A percentile compares a stretch with the other conserved stretches of the same genome.
phyloP scores from a whole-genome alignment of 1,139 yeast genomes.

The Arxiozyma telluris region DNA sequence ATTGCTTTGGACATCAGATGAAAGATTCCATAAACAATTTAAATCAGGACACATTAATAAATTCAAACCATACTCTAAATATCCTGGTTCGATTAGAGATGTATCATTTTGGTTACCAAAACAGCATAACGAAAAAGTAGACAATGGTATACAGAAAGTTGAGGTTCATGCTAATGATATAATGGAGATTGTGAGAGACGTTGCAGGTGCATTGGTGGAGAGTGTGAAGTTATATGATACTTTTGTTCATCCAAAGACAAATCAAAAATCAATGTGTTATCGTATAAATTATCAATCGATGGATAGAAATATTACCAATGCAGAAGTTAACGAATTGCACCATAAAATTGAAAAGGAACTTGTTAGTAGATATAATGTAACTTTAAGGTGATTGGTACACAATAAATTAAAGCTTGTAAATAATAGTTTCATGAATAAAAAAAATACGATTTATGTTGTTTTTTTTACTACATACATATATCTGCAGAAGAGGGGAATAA shows the following conservation, averaged over 20 bases:
- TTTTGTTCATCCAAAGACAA: slow-evolving; percentile 77
- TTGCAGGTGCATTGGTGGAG: slow-evolving; percentile 85
- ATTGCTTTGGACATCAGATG: slow-evolving; percentile 82
- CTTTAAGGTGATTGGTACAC: slow-evolving; percentile 41
- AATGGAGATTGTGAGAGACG: slow-evolving; percentile 81
- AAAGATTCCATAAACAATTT: slow-evolving; percentile 70
- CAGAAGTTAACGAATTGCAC: slow-evolving; percentile 68
- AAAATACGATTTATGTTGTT: neutral
- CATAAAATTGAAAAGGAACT: slow-evolving; percentile 51
- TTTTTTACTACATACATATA: no score
- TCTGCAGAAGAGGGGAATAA: neutral
- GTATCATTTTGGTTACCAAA: slow-evolving; percentile 81
- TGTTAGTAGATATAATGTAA: slow-evolving; percentile 45
- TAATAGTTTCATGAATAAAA: neutral
- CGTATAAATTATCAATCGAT: slow-evolving; percentile 88
- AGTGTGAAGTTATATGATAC: slow-evolving; percentile 74
- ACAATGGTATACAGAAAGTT: slow-evolving; percentile 25
- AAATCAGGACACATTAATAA: slow-evolving; percentile 52
- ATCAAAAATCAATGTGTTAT: slow-evolving; percentile 71
- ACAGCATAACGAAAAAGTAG: slow-evolving; percentile 20
- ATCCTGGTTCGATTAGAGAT: slow-evolving; percentile 80
- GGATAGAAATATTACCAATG: slow-evolving; percentile 84
- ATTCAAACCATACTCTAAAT: slow-evolving; percentile 84
- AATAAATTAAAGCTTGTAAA: neutral
- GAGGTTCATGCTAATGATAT: slow-evolving; percentile 76